Percentiles rank a stretch among this genome's conserved stretches.
These are phyloP conservation scores for Rhodomyrtus tomentosa DNA, from an alignment of 345 rosid species.

Conservation along the genomic window DNA sequence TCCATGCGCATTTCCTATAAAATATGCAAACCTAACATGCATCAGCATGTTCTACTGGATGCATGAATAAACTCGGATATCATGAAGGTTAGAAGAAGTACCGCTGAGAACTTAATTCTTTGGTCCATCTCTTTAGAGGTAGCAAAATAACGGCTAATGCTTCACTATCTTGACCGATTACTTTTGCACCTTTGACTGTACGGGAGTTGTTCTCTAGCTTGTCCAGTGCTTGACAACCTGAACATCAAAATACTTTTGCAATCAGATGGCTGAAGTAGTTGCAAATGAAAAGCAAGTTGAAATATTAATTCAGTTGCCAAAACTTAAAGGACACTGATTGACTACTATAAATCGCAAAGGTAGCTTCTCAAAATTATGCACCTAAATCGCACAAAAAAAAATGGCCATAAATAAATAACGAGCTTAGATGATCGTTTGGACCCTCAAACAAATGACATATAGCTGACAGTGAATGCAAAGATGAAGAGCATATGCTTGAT, in stretches of 20 bases:
- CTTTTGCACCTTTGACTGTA: constrained; percentile 82
- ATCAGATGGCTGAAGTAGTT: background rate
- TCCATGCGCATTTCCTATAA: background rate
- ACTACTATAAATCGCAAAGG: background rate
- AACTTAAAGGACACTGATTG: background rate
- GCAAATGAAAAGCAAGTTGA: background rate
- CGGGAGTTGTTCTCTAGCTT: constrained; percentile 69
- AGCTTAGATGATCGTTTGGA: background rate
- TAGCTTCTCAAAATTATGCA: background rate
- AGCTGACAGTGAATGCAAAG: background rate
- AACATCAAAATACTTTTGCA: background rate
- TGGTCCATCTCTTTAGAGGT: constrained; percentile 67
- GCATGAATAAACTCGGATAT: background rate
- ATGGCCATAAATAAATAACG: background rate
- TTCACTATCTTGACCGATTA: constrained; percentile 65
- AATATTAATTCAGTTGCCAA: background rate
- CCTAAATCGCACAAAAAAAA: background rate
- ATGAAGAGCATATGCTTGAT: background rate
- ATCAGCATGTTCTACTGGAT: background rate
- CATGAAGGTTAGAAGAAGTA: constrained; percentile 4
- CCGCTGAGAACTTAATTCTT: constrained; percentile 50
- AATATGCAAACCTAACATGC: background rate
- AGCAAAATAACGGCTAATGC: constrained; percentile 46
- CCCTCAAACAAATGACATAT: background rate
- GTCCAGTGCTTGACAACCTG: constrained; percentile 61